Base-by-base conservation (phyloP, 2,329 filamentous ascomycete species). In the Penicillium sclerotiorum region DNA sequence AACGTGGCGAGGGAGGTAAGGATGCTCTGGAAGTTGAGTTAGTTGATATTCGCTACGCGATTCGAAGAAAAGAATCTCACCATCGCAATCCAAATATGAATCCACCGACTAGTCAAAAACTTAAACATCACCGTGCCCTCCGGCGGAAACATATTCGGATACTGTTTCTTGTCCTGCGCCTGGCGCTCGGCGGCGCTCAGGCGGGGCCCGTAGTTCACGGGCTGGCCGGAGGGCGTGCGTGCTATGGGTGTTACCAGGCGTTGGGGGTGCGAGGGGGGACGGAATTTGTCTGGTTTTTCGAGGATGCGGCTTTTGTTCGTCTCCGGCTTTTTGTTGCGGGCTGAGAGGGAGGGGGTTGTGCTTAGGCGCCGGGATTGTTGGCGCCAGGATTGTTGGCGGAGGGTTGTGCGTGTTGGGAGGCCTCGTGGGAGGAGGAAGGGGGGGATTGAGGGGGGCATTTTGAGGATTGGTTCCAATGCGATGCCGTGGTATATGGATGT, bases 101-200 rank as follows among this genome's bases (percentile, higher is more conserved):
- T 82, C 48, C 76, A 75, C 51, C 82, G 81, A 68, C 84, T 93
- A 59, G 89, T 85, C 68, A 95, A 78, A 71, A 97, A 92, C 83
- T 87, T 92, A 71, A 93, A 82, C 73, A 89, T 81, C 72, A 90
- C 90, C 0, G 88, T 89, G 5, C 90, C 90, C 66, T 87, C 79
- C 0, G 91, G 86, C 39, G 93, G 88, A 80, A 95, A 91, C 81
- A 95, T 86, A 61, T 92, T 87, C 1, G 94, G 94, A 69, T 97
- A 97, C 57, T 88, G 78, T 70, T 83, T 88, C 57, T 73, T 81
- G 58, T 77, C 80, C 76, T 90, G 90, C 53, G 80, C 80, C 55
- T 81, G 75, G 43, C 78, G 73, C 70, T 95, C 87, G 44, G 85
- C 80, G 17, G 80, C 75, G 13, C 83, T 85, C 53, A 91, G 73